phyloP scores from a whole-genome alignment of 2,329 filamentous ascomycete species.

The Geoglossum cookeanum region DNA sequence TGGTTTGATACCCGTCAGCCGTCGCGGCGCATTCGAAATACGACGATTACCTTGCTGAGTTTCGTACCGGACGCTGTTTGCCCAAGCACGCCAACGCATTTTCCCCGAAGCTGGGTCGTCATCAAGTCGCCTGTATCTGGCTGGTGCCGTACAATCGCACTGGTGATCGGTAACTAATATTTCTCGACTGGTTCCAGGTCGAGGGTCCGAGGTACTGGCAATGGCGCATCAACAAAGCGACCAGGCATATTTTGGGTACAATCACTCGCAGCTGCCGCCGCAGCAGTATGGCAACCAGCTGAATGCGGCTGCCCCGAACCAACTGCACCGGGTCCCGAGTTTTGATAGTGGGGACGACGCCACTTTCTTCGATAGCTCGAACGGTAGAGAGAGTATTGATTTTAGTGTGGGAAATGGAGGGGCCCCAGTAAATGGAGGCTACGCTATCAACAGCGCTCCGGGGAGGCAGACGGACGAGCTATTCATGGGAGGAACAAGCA shows the following conservation, averaged over 20 bases:
- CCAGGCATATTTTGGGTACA: conserved; percentile 25
- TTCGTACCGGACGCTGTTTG: no score
- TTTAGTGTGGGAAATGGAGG: conserved; percentile 19
- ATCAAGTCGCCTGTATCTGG: background rate
- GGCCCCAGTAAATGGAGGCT: conserved; percentile 15
- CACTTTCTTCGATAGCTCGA: conserved; percentile 16
- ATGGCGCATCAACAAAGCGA: conserved; percentile 40
- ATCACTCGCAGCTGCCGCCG: conserved; percentile 14
- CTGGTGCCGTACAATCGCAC: background rate
- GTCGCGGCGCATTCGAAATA: background rate
- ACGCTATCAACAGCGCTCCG: conserved; percentile 16
- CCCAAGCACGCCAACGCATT: no score
- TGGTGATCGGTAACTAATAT: background rate
- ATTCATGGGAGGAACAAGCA: conserved; percentile 30
- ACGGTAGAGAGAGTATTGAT: conserved; percentile 21
- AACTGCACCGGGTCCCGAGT: conserved; percentile 40
- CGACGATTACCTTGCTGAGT: background rate
- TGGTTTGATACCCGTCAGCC: background rate
- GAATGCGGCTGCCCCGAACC: conserved; percentile 21
- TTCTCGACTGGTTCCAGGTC: background rate
- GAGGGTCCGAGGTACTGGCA: background rate
- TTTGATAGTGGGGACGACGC: conserved; percentile 62
- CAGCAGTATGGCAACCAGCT: conserved; percentile 13
- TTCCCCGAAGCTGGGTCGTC: background rate
- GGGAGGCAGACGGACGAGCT: conserved; percentile 36